Conservation (phyloP, 306 rosid species). For the Rosa multiflora region DNA sequence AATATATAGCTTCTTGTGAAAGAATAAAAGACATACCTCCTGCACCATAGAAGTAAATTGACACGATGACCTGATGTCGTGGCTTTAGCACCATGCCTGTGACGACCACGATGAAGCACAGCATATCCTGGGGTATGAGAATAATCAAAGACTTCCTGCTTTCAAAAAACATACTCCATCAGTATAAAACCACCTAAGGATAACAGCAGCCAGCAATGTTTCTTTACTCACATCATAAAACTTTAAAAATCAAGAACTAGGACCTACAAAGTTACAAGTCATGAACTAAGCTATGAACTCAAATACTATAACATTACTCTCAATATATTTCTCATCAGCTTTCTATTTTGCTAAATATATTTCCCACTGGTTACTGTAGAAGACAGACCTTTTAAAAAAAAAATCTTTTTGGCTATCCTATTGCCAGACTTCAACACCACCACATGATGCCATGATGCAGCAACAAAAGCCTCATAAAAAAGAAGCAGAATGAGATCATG, state of each 20-base stretch:
- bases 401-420: background rate
- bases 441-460: background rate
- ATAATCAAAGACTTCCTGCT: constrained; percentile 80
- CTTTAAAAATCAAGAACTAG: background rate
- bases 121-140: constrained; percentile 79
- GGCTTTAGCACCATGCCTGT: constrained; percentile 87
- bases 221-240: constrained; percentile 26
- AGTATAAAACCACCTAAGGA: constrained; percentile 9
- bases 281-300: background rate
- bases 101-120: constrained; percentile 82
- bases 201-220: constrained; percentile 13
- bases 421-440: background rate
- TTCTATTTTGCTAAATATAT: background rate
- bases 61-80: constrained; percentile 73
- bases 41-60: constrained; percentile 85
- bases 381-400: background rate
- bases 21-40: constrained; percentile 57
- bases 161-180: constrained; percentile 38
- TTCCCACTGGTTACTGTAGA: background rate
- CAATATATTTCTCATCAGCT: background rate
- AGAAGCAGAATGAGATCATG: background rate
- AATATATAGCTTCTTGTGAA: constrained; percentile 12
- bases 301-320: background rate
- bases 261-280: background rate
- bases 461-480: background rate